Conservation (phyloP, 2,329 filamentous ascomycete species). For the Tolypocladium amazonense region DNA sequence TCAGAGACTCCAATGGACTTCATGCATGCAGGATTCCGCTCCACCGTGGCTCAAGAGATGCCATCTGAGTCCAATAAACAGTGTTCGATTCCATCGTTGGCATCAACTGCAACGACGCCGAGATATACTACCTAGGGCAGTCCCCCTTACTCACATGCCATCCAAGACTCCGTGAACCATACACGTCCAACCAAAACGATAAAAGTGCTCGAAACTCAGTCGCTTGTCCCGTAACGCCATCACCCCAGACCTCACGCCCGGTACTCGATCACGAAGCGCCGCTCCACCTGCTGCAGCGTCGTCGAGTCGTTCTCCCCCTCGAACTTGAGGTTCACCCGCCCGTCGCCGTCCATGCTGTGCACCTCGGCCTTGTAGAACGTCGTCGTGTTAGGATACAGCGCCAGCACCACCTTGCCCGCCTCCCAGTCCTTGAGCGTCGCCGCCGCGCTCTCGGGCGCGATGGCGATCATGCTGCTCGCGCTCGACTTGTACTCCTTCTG, state of each 20-base stretch:
- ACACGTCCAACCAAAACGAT: background rate
- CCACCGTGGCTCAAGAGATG: too few species aligned
- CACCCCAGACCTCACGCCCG: constrained; percentile 20
- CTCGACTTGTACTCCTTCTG: constrained; percentile 60
- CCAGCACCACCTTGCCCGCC: constrained; percentile 61
- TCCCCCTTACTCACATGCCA: background rate
- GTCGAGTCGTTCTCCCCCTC: constrained; percentile 68
- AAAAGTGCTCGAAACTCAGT: background rate
- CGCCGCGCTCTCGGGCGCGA: constrained; percentile 44
- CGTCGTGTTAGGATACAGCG: constrained; percentile 72
- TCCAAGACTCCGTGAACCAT: background rate
- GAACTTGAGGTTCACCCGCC: constrained; percentile 58
- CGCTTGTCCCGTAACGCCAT: background rate
- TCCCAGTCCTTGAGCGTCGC: constrained; percentile 49
- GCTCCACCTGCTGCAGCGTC: constrained; percentile 65
- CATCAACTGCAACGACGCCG: too few species aligned
- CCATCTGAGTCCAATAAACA: too few species aligned
- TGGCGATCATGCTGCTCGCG: constrained; percentile 67
- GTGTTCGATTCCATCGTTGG: background rate
- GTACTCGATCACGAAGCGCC: constrained; percentile 69
- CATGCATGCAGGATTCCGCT: too few species aligned
- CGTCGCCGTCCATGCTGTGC: constrained; percentile 50
- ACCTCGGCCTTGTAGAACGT: constrained; percentile 81
- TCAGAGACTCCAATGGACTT: too few species aligned
- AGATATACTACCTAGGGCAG: background rate